Conservation (phyloP, 768 basidiomycete species). For the Gautieria morchelliformis region DNA sequence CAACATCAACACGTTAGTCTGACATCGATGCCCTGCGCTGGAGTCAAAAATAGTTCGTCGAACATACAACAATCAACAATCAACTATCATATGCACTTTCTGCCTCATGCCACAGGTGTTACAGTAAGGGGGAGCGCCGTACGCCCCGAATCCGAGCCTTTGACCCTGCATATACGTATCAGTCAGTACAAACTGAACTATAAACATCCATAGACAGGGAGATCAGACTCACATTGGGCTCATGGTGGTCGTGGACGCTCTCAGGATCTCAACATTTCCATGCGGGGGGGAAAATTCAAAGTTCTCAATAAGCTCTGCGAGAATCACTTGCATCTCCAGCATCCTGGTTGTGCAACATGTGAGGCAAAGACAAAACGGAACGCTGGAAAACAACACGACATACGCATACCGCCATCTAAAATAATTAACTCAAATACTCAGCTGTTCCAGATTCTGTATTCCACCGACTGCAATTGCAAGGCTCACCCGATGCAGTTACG, state of each 20-base stretch:
- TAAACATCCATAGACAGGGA: not conserved
- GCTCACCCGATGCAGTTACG: slow-evolving; percentile 6
- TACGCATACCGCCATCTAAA: slow-evolving; percentile 6
- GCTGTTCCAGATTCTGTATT: not conserved
- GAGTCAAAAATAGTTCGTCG: too few relatives aligned
- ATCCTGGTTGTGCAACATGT: slow-evolving; percentile 11
- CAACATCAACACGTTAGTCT: too few relatives aligned
- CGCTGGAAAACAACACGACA: not conserved
- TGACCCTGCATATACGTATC: not conserved
- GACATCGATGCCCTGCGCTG: too few relatives aligned
- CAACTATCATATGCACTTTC: too few relatives aligned
- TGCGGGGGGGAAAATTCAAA: slow-evolving; percentile 25
- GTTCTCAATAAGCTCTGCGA: slow-evolving; percentile 26
- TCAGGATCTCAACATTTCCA: slow-evolving; percentile 21
- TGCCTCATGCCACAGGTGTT: not conserved
- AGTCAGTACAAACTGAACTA: too few relatives aligned
- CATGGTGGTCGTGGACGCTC: slow-evolving; percentile 24
- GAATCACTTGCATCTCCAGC: slow-evolving; percentile 26
- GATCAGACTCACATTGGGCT: slow-evolving; percentile 17
- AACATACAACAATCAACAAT: too few relatives aligned
- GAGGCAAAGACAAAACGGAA: not conserved
- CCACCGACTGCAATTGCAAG: not conserved
- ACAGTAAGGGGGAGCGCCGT: slow-evolving; percentile 1
- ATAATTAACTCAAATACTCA: not conserved
- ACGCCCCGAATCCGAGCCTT: not conserved